Conservation (phyloP, 2,329 filamentous ascomycete genomes). For the Cladophialophora yegresii region DNA sequence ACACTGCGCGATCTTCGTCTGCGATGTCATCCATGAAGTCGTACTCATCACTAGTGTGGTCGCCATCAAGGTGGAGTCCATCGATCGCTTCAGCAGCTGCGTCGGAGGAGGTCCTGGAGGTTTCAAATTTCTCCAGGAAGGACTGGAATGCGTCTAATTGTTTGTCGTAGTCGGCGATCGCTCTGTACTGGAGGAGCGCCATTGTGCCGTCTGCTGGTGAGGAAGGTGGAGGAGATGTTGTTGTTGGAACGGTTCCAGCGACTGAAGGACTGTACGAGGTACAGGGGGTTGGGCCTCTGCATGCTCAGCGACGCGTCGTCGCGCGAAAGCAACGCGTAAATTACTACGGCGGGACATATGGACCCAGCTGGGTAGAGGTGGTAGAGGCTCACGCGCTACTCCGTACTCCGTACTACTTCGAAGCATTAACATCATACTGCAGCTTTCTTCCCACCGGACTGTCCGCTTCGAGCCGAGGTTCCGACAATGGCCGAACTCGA, state of each 20-base stretch:
- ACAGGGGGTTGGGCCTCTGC: constrained; percentile 8
- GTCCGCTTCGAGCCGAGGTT: constrained; percentile 1
- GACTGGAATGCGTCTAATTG: constrained; percentile 81
- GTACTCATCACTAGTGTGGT: constrained; percentile 84
- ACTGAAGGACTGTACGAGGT: constrained; percentile 11
- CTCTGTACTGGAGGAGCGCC: constrained; percentile 79
- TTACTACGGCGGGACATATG: constrained; percentile 5
- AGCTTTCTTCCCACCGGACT: neutral
- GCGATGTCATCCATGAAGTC: constrained; percentile 88
- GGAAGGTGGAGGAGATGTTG: neutral
- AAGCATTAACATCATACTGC: neutral
- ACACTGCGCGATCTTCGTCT: constrained; percentile 53
- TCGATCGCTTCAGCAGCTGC: constrained; percentile 77
- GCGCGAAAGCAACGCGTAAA: constrained; percentile 18
- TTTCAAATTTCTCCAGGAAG: constrained; percentile 87
- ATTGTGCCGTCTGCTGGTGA: constrained; percentile 54
- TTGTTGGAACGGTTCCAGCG: constrained; percentile 3
- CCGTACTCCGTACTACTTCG: too few relatives aligned
- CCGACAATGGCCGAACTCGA: neutral
- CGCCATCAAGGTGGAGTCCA: constrained; percentile 81
- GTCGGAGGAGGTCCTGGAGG: constrained; percentile 63
- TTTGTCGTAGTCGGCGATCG: constrained; percentile 80
- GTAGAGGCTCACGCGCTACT: too few relatives aligned
- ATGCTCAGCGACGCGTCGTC: constrained; percentile 7
- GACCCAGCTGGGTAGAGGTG: neutral